Evolutionary conservation across 805 yeast species (phyloP).

Genomic region (Lipomyces oligophaga): DNA sequence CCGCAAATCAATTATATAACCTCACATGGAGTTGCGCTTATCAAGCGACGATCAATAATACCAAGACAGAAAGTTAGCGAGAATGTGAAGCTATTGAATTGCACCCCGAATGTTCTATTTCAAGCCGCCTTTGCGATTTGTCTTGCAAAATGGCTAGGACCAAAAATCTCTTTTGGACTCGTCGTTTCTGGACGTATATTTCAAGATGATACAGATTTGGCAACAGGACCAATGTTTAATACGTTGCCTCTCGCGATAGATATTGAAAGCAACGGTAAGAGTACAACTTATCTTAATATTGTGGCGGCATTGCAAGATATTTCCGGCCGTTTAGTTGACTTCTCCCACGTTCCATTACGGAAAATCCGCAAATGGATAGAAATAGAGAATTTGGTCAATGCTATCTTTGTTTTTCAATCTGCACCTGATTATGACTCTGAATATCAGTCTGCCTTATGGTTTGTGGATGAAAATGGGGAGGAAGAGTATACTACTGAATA

Average conservation of each 20-base stretch:
- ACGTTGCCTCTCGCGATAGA: slow-evolving; percentile 24
- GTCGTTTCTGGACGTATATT: slow-evolving; percentile 24
- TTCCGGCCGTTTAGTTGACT: slow-evolving; percentile 14
- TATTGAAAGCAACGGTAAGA: neutral
- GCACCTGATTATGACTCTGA: slow-evolving; percentile 28
- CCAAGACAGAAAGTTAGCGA: too few relatives aligned
- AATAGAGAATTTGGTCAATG: slow-evolving; percentile 1
- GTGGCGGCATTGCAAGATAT: slow-evolving; percentile 4
- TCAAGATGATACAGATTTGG: slow-evolving; percentile 18
- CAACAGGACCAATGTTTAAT: slow-evolving; percentile 27
- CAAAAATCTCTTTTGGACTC: slow-evolving; percentile 11
- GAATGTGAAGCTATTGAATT: slow-evolving; percentile 12
- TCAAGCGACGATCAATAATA: neutral
- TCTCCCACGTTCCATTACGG: slow-evolving; percentile 26
- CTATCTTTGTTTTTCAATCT: slow-evolving; percentile 12
- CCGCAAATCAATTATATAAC: neutral
- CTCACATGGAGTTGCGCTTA: neutral
- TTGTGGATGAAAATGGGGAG: slow-evolving; percentile 15
- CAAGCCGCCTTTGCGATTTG: slow-evolving; percentile 26
- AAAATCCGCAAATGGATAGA: slow-evolving; percentile 25
- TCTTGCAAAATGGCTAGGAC: slow-evolving; percentile 7
- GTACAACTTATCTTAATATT: slow-evolving; percentile 2
- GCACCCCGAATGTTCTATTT: slow-evolving; percentile 28
- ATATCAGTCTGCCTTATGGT: neutral
- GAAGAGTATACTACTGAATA: slow-evolving; percentile 1